Percentiles rank a stretch among this genome's conserved stretches.
Conservation (phyloP, 1,284 basidiomycete species). For the Fomes fomentarius region DNA sequence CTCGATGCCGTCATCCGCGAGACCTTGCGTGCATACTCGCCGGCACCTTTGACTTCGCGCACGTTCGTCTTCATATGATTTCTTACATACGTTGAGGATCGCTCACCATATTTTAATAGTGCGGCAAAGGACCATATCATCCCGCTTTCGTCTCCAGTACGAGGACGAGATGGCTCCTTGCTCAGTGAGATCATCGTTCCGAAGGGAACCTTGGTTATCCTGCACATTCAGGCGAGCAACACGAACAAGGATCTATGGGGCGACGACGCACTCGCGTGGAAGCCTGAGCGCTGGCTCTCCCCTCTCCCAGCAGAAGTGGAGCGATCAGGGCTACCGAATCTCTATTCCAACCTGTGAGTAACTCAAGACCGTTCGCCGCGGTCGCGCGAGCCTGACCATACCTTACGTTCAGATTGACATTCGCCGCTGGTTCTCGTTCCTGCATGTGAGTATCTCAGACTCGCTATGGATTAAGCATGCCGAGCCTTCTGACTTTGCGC, state of each 20-base stretch:
- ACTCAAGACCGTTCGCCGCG: background rate
- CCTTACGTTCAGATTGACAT: background rate
- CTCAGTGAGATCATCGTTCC: background rate
- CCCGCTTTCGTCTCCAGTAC: background rate
- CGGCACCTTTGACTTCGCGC: background rate
- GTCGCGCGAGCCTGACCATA: background rate
- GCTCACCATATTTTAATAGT: background rate
- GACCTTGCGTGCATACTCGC: slow-evolving; percentile 2
- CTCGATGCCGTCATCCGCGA: slow-evolving; percentile 9
- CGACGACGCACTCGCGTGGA: background rate
- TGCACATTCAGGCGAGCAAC: background rate
- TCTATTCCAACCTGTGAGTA: slow-evolving; percentile 1
- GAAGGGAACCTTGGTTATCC: background rate
- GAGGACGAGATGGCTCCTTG: background rate
- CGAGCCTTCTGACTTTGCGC: background rate
- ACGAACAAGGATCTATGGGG: background rate
- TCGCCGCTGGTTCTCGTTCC: background rate
- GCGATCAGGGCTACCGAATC: background rate
- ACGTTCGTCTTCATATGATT: background rate
- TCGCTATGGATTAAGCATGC: background rate
- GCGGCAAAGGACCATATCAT: background rate
- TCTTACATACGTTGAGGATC: no score
- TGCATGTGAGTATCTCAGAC: slow-evolving; percentile 13
- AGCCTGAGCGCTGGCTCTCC: background rate
- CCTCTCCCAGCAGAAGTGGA: background rate